Evolutionary conservation across 192 early-diverging fungal genomes (phyloP).

Genomic region (Entrophospora sp.): DNA sequence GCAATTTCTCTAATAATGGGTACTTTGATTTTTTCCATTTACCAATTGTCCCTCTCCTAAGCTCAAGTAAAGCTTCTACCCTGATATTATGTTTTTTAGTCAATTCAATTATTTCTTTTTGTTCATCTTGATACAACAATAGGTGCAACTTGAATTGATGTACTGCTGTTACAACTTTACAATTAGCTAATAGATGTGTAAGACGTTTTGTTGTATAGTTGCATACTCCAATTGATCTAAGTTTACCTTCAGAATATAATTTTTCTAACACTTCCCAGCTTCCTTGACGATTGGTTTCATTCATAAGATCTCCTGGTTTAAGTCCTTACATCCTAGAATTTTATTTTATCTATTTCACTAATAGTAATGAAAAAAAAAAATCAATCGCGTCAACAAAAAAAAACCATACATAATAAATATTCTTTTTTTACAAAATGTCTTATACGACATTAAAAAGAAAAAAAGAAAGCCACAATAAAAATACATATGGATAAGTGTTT

Average conservation of each 20-base stretch:
- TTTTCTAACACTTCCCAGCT: slow-evolving; percentile 59
- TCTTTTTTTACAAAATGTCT: too few relatives aligned
- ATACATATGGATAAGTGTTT: too few relatives aligned
- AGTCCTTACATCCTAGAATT: slow-evolving; percentile 27
- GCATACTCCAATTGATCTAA: slow-evolving; percentile 62
- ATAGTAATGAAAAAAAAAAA: too few relatives aligned
- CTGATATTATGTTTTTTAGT: slow-evolving; percentile 48
- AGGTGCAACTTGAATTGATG: slow-evolving; percentile 70
- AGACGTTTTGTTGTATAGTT: slow-evolving; percentile 59
- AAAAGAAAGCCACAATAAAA: too few relatives aligned
- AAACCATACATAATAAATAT: too few relatives aligned
- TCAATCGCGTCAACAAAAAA: too few relatives aligned
- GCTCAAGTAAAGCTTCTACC: slow-evolving; percentile 64
- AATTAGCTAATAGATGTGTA: slow-evolving; percentile 43
- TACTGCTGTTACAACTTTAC: slow-evolving; percentile 52
- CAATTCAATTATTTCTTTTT: slow-evolving; percentile 42
- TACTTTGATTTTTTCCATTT: slow-evolving; percentile 12
- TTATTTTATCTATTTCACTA: too few relatives aligned
- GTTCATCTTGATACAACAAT: slow-evolving; percentile 47
- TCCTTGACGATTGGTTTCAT: slow-evolving; percentile 40
- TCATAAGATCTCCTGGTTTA: slow-evolving; percentile 34
- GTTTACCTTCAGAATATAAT: slow-evolving; percentile 45
- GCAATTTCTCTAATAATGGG: neutral
- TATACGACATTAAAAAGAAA: too few relatives aligned
- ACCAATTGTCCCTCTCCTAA: slow-evolving; percentile 49